Evolutionary conservation across 2,329 filamentous ascomycete species (phyloP).

Genomic region (Pseudopyricularia javanii): DNA sequence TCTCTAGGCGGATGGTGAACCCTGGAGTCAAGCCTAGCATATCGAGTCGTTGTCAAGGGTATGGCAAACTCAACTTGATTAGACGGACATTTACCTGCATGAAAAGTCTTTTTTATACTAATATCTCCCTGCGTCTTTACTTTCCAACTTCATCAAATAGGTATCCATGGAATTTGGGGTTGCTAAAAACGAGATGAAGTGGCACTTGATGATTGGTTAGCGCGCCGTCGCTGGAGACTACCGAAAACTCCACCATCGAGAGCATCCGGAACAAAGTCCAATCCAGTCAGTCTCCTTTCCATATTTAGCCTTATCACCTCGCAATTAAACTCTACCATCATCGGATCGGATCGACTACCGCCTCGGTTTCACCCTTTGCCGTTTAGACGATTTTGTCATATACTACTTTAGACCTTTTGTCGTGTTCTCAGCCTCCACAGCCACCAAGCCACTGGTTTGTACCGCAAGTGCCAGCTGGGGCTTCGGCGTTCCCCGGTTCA

Average conservation of each 20-base stretch:
- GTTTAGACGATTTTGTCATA: not conserved
- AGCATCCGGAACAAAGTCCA: not conserved
- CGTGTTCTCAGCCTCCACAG: not conserved
- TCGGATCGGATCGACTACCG: not conserved
- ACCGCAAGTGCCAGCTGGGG: no score
- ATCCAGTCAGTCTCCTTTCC: not conserved
- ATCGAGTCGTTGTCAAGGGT: no score
- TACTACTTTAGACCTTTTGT: not conserved
- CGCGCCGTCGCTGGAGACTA: not conserved
- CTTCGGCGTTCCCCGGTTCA: no score
- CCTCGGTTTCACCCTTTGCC: not conserved
- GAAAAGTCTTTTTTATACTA: no score
- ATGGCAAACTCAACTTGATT: no score
- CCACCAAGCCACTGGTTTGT: no score
- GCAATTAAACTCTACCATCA: slow-evolving; percentile 1
- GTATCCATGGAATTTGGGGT: not conserved
- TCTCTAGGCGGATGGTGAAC: no score
- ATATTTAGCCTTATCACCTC: not conserved
- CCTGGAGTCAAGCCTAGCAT: no score
- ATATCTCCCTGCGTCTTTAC: no score
- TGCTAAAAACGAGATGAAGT: not conserved
- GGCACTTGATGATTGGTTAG: not conserved
- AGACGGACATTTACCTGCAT: no score
- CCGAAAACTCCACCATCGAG: not conserved
- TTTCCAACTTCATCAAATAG: no score